These are phyloP conservation scores for Priceomyces medius DNA, from an alignment of 805 yeast genomes.

Conservation along the genomic window DNA sequence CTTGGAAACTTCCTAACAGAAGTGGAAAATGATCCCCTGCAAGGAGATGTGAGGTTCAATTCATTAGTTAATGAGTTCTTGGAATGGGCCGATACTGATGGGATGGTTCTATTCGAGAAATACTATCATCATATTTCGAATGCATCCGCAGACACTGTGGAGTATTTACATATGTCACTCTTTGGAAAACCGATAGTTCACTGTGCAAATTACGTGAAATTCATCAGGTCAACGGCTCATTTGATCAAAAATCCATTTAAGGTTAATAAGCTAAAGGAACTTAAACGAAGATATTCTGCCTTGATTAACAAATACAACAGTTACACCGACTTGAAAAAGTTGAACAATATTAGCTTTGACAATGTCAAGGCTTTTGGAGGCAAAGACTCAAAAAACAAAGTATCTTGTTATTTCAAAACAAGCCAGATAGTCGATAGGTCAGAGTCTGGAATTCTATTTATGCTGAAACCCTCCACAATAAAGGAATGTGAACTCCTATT, in stretches of 20 bases:
- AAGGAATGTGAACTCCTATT: constrained; percentile 30
- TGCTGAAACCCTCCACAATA: constrained; percentile 10
- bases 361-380: constrained; percentile 31
- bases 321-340: constrained; percentile 14
- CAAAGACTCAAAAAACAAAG: constrained; percentile 13
- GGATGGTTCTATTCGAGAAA: constrained; percentile 34
- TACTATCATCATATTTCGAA: constrained; percentile 14
- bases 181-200: constrained; percentile 33
- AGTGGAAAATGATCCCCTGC: constrained; percentile 11
- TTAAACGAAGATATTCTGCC: constrained; percentile 13
- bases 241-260: constrained; percentile 40
- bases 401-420: constrained; percentile 38
- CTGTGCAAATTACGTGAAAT: constrained; percentile 26
- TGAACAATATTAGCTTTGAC: constrained; percentile 36
- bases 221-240: constrained; percentile 21
- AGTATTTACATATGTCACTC: constrained; percentile 14
- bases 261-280: constrained; percentile 25
- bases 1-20: constrained; percentile 16
- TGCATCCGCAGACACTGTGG: constrained; percentile 7
- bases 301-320: constrained; percentile 17
- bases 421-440: constrained; percentile 38
- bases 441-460: constrained; percentile 18
- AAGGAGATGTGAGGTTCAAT: constrained; percentile 32
- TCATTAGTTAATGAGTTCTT: constrained; percentile 38
- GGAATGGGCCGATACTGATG: constrained; percentile 37